Evolutionary conservation across 2,329 filamentous ascomycete species (phyloP), one percentile per base, ranked within the genome.

Genomic region (Epicoccum sorghinum): DNA sequence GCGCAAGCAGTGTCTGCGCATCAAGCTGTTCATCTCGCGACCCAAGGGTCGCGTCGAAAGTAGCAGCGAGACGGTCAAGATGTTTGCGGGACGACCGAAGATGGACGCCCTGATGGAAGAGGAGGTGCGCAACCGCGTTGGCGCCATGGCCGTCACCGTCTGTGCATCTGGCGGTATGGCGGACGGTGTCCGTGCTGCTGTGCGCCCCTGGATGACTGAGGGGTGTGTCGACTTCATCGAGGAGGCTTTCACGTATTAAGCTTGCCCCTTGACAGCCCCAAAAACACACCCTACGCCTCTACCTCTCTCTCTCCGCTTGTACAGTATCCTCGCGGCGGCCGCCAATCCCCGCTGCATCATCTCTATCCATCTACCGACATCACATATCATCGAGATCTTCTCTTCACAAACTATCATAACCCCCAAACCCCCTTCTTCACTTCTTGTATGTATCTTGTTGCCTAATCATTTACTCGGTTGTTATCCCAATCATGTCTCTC

Each of bases 101-200:
- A 80, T 83, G 3, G 73, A 78, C 32, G 80, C 82, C 2, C 77
- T 88, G 14, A 71, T 88, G 25, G 79, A 84, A 59, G 80, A 84
- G 64, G 82, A 85, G 62, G 74, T 87, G 46, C 72, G 76, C 4
- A 75, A 76, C n/a, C 75, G 83, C 7, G 77, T 84, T 1, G 85
- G 85, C 7, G 85, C 85, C 0, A 80, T 85, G 53, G 80, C 82
- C 1, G 84, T 88, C 9, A 85, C 82, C 7, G 84, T 86, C 6
- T 88, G 86, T 70, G 86, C 84, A 4, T 83, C 83, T 7, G 86
- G 86, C 4, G 82, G 82, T 1, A 85, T 88, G 72, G 81, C 84
- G 0, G 86, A 88, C 74, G 81, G 82, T 46, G 85, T 88, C 1
- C 66, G 86, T 25, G 76, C 75, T 14, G 84, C 84, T 2, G 79